These are phyloP conservation scores for Hypholoma sublateritium DNA, from an alignment of 768 basidiomycete genomes.

Conservation along the genomic window DNA sequence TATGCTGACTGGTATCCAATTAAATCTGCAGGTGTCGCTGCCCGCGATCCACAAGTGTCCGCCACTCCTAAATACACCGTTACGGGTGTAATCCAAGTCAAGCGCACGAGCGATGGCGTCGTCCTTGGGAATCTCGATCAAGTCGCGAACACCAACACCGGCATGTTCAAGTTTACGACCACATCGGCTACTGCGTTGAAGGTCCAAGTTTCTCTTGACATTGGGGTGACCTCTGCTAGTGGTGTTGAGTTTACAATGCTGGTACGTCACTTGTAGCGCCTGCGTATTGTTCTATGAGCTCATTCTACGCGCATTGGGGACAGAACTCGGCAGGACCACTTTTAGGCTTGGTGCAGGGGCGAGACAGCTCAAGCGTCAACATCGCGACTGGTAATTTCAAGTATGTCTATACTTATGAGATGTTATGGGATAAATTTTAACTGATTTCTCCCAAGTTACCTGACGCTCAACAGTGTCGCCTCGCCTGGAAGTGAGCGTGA, in stretches of 20 bases:
- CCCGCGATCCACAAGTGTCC: background rate
- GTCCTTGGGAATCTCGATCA: background rate
- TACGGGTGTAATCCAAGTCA: background rate
- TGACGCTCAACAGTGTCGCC: conserved; percentile 9
- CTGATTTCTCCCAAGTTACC: conserved; percentile 8
- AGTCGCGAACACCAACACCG: background rate
- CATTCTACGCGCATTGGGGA: background rate
- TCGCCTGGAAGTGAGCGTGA: conserved; percentile 12
- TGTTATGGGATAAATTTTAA: background rate
- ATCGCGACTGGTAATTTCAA: conserved; percentile 8
- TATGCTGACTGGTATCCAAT: background rate
- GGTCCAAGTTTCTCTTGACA: background rate
- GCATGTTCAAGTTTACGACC: background rate
- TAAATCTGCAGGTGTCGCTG: background rate
- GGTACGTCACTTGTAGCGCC: background rate
- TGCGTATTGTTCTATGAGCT: too few species aligned
- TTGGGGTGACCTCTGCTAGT: background rate
- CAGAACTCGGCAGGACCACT: conserved; percentile 8
- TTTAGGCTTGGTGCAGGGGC: conserved; percentile 13
- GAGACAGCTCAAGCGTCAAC: conserved; percentile 4
- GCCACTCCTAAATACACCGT: background rate
- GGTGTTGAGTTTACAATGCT: background rate
- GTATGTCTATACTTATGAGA: conserved; percentile 1
- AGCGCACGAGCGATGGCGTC: background rate
- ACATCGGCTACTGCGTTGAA: background rate